These are phyloP conservation scores for Mucor sp. DNA, from an alignment of 371 early-diverging fungal species.

Conservation along the genomic window DNA sequence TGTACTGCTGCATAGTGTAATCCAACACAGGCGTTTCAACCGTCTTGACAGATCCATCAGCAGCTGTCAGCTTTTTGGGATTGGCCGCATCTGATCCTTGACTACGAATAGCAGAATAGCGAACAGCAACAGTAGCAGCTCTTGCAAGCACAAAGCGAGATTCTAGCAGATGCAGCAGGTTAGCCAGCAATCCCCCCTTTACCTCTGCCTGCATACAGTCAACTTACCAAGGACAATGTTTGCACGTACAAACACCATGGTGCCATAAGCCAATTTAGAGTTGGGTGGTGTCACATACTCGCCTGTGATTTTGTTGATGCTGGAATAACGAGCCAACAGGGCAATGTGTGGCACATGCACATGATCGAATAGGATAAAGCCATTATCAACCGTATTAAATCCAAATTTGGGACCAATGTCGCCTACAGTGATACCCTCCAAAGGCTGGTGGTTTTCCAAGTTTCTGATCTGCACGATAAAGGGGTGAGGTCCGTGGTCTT, in stretches of 20 bases:
- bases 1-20: constrained; percentile 80
- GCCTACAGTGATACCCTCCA: constrained; percentile 74
- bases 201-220: no score
- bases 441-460: constrained; percentile 60
- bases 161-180: constrained; percentile 9
- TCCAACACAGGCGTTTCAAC: constrained; percentile 80
- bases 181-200: no score
- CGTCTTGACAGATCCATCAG: constrained; percentile 21
- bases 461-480: constrained; percentile 80
- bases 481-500: constrained; percentile 73
- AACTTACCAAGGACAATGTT: constrained; percentile 50
- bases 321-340: constrained; percentile 73
- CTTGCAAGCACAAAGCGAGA: constrained; percentile 68
- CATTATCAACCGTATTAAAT: constrained; percentile 83
- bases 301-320: constrained; percentile 67
- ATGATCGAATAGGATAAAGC: constrained; percentile 76
- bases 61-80: constrained; percentile 43
- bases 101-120: constrained; percentile 78
- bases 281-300: constrained; percentile 75
- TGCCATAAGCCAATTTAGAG: constrained; percentile 79
- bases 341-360: constrained; percentile 73
- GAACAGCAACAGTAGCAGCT: constrained; percentile 78
- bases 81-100: constrained; percentile 76
- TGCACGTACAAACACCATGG: constrained; percentile 82
- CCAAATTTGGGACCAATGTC: constrained; percentile 86